phyloP scores from a whole-genome alignment of 352 stramenopile genomes.

The Thraustochytrium striatum region DNA sequence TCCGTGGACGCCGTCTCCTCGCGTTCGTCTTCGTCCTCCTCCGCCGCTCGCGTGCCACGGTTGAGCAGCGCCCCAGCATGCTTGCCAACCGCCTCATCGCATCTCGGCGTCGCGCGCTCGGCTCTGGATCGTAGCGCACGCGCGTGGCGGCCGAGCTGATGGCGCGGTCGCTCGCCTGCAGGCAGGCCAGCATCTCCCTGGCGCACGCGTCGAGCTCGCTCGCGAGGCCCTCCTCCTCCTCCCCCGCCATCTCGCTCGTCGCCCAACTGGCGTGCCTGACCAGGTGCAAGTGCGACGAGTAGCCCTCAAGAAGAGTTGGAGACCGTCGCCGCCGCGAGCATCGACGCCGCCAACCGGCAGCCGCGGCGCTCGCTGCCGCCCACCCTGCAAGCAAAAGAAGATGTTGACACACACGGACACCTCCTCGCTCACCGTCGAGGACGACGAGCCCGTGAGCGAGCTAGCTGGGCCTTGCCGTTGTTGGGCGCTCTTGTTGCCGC shows the following conservation, averaged over 20 bases:
- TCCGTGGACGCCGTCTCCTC: not conserved
- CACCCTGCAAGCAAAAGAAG: no score
- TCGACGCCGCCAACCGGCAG: no score
- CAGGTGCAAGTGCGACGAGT: no score
- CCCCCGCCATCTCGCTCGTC: not conserved
- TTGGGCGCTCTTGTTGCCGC: no score
- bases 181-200: slow-evolving; percentile 4
- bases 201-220: not conserved
- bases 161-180: slow-evolving; percentile 15
- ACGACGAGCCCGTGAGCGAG: no score
- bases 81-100: not conserved
- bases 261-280: no score
- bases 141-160: slow-evolving; percentile 29
- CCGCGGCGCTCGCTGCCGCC: no score
- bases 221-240: not conserved
- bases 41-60: not conserved
- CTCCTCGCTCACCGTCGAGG: no score
- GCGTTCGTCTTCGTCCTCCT: not conserved
- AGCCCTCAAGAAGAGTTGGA: no score
- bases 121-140: slow-evolving; percentile 4
- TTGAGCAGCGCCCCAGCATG: not conserved
- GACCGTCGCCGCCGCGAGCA: no score
- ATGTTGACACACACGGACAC: no score
- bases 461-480: no score
- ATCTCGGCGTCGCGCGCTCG: not conserved